Conservation (phyloP, 306 rosid genomes). For the Amphicarpaea edgeworthii region DNA sequence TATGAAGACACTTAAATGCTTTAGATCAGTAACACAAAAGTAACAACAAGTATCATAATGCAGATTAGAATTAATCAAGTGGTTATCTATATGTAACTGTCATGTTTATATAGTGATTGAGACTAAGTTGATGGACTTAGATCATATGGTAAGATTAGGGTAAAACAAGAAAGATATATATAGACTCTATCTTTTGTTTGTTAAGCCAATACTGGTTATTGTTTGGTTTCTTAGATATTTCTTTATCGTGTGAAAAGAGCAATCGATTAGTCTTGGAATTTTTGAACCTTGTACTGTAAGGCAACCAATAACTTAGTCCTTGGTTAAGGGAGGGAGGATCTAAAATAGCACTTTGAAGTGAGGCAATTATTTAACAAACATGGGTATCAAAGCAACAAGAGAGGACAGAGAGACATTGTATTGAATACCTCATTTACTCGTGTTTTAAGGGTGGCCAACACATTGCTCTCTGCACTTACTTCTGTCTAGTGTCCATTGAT, state of each 20-base stretch:
- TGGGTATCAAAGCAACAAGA: conserved; percentile 15
- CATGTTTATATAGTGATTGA: too few species aligned
- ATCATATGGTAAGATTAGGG: too few species aligned
- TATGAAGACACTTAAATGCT: too few species aligned
- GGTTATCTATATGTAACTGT: too few species aligned
- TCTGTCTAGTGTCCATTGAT: background rate
- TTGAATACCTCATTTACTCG: conserved; percentile 47
- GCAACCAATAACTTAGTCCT: background rate
- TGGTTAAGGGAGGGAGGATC: background rate
- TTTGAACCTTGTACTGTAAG: background rate
- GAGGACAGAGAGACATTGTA: conserved; percentile 40
- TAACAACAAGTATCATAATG: too few species aligned
- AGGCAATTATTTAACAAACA: conserved; percentile 4
- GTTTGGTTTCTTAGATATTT: background rate
- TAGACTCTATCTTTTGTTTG: too few species aligned
- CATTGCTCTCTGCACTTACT: conserved; percentile 2
- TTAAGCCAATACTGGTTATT: too few species aligned
- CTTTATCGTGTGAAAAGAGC: background rate
- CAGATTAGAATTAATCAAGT: too few species aligned
- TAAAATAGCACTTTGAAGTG: background rate
- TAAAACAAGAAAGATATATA: too few species aligned
- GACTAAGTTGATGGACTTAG: too few species aligned
- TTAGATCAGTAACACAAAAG: too few species aligned
- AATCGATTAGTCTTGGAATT: background rate
- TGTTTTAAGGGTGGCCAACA: conserved; percentile 27